Conservation (phyloP, 176 grass and related monocot species). For the Cenchrus fungigraminus region DNA sequence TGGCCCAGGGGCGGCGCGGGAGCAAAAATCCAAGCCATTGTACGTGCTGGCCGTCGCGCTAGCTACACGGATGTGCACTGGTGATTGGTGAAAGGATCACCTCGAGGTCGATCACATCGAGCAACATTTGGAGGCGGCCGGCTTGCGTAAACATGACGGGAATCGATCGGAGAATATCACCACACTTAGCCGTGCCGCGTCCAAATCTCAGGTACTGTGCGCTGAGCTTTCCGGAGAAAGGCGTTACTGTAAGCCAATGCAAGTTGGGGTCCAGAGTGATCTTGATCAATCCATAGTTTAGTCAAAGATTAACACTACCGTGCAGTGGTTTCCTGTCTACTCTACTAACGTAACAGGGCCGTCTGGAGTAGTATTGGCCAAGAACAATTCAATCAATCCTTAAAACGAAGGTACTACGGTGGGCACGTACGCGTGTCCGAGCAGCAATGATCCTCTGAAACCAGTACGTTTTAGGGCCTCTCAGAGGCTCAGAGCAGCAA, state of each 20-base stretch:
- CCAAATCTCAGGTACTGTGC: conserved; percentile 40
- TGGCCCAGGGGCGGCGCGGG: conserved; percentile 18
- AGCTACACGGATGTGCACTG: conserved; percentile 15
- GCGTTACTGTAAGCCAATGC: background rate
- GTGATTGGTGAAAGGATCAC: background rate
- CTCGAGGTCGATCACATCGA: conserved; percentile 4
- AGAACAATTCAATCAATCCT: background rate
- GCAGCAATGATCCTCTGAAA: background rate
- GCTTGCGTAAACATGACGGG: background rate
- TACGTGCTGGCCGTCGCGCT: background rate
- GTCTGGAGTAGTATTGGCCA: too few relatives aligned
- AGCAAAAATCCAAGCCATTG: background rate
- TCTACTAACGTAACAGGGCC: too few relatives aligned
- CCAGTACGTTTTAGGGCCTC: background rate
- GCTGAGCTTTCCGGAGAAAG: conserved; percentile 52
- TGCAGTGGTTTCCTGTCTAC: background rate
- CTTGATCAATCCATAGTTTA: conserved; percentile 38
- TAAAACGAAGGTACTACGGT: too few relatives aligned
- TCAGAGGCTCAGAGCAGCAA: background rate
- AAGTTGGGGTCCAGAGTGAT: conserved; percentile 39
- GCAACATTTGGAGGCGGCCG: background rate
- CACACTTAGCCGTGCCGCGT: background rate
- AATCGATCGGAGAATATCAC: background rate
- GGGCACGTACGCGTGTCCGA: too few relatives aligned
- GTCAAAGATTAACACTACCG: background rate